Conservation (phyloP, 768 basidiomycete species). For the Collybia mongolica region DNA sequence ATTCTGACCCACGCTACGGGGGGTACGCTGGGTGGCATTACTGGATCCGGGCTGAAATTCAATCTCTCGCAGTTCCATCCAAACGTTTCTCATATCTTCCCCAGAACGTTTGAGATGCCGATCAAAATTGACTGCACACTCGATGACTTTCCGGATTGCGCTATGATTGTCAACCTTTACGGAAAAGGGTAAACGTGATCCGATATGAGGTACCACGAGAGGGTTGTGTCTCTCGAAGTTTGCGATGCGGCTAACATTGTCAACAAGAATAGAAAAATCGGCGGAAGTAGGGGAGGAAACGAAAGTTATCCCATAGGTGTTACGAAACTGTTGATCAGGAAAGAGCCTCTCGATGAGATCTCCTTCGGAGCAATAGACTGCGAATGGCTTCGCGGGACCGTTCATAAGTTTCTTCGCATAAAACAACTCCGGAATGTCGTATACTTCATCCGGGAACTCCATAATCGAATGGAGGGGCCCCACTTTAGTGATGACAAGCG, state of each 20-base stretch:
- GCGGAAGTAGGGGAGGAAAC: not conserved
- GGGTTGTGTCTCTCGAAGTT: not conserved
- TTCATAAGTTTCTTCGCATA: not conserved
- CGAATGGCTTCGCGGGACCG: not conserved
- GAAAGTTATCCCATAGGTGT: not conserved
- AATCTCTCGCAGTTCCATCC: slow-evolving; percentile 2
- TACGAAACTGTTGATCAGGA: not conserved
- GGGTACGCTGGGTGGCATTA: too few relatives aligned
- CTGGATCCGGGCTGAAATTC: not conserved
- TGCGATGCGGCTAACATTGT: not conserved
- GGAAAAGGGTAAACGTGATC: not conserved
- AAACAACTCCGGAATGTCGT: not conserved
- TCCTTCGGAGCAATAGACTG: not conserved
- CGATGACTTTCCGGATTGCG: not conserved
- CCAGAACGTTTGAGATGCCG: not conserved
- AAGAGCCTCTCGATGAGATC: not conserved
- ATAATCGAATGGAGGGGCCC: not conserved
- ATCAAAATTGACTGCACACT: not conserved
- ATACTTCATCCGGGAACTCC: not conserved
- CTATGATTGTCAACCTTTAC: not conserved
- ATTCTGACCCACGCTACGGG: not conserved
- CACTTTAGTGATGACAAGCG: not conserved
- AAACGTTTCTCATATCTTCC: not conserved
- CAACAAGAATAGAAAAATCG: not conserved
- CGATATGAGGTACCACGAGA: not conserved